Conservation (phyloP, 306 rosid genomes). For the Begonia masoniana region DNA sequence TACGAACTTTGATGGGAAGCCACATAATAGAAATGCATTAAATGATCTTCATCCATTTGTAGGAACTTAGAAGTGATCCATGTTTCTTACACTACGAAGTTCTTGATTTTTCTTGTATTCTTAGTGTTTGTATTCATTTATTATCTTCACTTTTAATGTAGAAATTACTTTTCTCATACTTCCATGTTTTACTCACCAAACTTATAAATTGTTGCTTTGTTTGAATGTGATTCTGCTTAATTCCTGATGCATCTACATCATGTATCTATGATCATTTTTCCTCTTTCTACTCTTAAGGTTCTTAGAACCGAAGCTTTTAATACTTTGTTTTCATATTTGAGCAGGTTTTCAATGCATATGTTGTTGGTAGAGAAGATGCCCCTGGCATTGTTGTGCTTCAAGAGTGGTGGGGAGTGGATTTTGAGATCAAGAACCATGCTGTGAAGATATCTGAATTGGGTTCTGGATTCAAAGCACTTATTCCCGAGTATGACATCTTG, state of each 20-base stretch:
- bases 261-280: conserved; percentile 3
- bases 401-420: conserved; percentile 96
- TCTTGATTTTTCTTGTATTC: no score
- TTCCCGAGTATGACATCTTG: conserved; percentile 58
- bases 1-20: no score
- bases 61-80: no score
- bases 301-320: neutral
- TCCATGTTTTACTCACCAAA: neutral
- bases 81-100: no score
- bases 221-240: neutral
- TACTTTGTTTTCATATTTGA: conserved; percentile 8
- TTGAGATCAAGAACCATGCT: conserved; percentile 71
- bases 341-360: conserved; percentile 72
- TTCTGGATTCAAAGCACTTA: conserved; percentile 75
- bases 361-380: conserved; percentile 74
- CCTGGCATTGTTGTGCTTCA: conserved; percentile 85
- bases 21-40: no score
- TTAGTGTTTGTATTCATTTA: no score
- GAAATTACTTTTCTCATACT: no score
- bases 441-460: conserved; percentile 60
- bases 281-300: neutral
- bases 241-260: neutral
- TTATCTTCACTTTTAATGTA: no score
- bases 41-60: no score
- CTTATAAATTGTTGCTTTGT: neutral